Evolutionary conservation across 306 rosid genomes (phyloP), one percentile per base, ranked within the genome.

Genomic region (Cucurbita moschata): DNA sequence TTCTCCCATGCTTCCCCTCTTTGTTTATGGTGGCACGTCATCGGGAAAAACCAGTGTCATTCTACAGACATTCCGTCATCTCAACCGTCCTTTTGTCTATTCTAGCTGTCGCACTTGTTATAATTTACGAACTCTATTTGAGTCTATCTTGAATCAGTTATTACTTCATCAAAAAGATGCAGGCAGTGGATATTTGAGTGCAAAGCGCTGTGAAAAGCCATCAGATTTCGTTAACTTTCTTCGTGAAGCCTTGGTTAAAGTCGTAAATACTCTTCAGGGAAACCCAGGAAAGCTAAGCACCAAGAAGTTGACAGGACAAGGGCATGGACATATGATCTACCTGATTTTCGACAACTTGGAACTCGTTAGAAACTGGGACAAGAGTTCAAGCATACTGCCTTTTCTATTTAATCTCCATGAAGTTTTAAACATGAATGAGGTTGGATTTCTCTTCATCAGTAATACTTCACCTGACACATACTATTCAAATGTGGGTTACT

Each of bases 281-380:
- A 83, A 78, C 40, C 75, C 78, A 0, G 84, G 78, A 64, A 87
- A 81, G 65, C 62, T 68, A 50, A 72, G 74, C 59, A 61, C 90
- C 70, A 81, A 80, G 49, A 83, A 81, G 73, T 67, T 43, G 66
- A 76, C 19, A 46, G 81, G 74, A 49, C 77, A 76, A 50, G 85
- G 80, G 78, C 76, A 57, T 71, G 95, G 97, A 75, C 84, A 87
- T 76, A 94, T 87, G 92, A 71, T 89, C 77, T 90, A 93, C 85
- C 79, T 93, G 86, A 85, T 93, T 52, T 90, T 93, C 51, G 97
- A 90, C 78, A 87, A 89, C 76, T 77, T 90, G 76, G 94, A 94
- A 77, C 91, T 86, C 81, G 82, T 89, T 79, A 83, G 86, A 81
- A 95, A 83, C 75, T 94, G 99, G 97, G 97, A 90, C 68, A 94